phyloP scores from a whole-genome alignment of 495 filamentous ascomycete species.

The Penicillium simplicissimum region DNA sequence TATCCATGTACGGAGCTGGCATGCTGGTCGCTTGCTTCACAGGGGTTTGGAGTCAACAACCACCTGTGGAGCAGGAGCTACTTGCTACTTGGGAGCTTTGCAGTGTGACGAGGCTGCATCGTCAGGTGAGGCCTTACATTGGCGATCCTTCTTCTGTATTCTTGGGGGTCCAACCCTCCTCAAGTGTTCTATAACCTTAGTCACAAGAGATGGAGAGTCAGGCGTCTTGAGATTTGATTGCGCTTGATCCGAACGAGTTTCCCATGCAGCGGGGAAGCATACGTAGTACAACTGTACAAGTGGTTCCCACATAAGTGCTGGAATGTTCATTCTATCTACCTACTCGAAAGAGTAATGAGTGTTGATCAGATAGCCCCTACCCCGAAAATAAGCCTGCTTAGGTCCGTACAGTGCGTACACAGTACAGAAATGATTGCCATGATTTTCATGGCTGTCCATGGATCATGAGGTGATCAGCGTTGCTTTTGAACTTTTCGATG shows the following conservation, averaged over 20 bases:
- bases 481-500: neutral
- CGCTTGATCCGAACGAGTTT: too few species aligned
- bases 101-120: slow-evolving; percentile 19
- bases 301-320: too few species aligned
- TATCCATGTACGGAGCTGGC: neutral
- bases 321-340: neutral
- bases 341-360: neutral
- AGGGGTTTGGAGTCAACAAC: too few species aligned
- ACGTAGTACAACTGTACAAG: too few species aligned
- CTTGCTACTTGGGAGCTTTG: neutral
- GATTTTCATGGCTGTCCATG: neutral
- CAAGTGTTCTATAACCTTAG: neutral
- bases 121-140: slow-evolving; percentile 16
- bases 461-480: neutral
- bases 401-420: neutral
- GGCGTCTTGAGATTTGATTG: neutral
- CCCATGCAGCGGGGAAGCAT: too few species aligned
- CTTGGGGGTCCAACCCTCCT: neutral
- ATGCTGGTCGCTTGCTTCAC: neutral
- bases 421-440: neutral
- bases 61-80: neutral
- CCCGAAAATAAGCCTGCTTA: neutral
- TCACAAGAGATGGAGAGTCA: neutral
- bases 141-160: neutral
- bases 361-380: slow-evolving; percentile 10